Evolutionary conservation across 495 filamentous ascomycete genomes (phyloP).

Genomic region (Rusavskia elegans): DNA sequence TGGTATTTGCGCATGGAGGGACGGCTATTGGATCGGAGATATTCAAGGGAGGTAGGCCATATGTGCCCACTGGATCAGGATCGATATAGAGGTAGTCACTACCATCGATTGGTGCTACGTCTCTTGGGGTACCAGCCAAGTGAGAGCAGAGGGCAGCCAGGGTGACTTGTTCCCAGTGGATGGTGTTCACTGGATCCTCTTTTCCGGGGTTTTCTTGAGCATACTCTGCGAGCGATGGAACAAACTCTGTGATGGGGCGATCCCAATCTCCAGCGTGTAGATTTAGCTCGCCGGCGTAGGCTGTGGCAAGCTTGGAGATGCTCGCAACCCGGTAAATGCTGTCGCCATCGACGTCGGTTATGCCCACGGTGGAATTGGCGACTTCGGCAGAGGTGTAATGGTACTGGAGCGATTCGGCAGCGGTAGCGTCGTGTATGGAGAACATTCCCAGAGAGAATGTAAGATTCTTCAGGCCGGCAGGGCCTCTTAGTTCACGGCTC

Average conservation of each 20-base stretch:
- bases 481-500: neutral
- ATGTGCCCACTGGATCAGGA: conserved; percentile 8
- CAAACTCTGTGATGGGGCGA: conserved; percentile 27
- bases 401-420: conserved; percentile 20
- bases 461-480: conserved; percentile 18
- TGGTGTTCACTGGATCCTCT: conserved; percentile 20
- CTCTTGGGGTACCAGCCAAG: conserved; percentile 30
- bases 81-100: neutral
- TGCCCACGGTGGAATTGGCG: conserved; percentile 13
- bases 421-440: conserved; percentile 20
- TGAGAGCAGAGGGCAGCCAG: conserved; percentile 37
- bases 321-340: conserved; percentile 36
- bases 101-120: conserved; percentile 16
- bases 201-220: conserved; percentile 4
- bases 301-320: conserved; percentile 35
- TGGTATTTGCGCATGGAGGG: conserved; percentile 12
- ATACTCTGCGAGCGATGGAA: conserved; percentile 25
- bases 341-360: conserved; percentile 26
- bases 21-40: conserved; percentile 11
- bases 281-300: conserved; percentile 24
- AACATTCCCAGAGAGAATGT: conserved; percentile 29
- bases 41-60: conserved; percentile 24
- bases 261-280: conserved; percentile 23
- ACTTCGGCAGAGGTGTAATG: conserved; percentile 19
- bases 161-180: conserved; percentile 39